A percentile compares a stretch with the other conserved stretches of the same genome.
Conservation (phyloP, 148 eudicot species). For the Tetragonia tetragonoides region DNA sequence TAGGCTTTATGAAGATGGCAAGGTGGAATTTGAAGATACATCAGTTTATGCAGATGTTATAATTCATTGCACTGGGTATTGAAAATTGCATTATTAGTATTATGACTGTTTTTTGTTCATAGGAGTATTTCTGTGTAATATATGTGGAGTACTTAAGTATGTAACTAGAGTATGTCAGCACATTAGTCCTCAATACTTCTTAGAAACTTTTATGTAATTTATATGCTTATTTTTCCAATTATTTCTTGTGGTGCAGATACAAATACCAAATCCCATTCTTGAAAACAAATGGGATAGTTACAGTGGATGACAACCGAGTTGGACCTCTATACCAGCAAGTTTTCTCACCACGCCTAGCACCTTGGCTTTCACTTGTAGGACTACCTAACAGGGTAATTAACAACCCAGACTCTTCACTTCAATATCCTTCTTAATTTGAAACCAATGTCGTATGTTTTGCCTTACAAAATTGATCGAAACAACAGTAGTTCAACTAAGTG, state of each 20-base stretch:
- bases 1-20: constrained; percentile 34
- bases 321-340: constrained; percentile 53
- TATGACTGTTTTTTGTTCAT: neutral
- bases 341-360: constrained; percentile 39
- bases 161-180: too few relatives aligned
- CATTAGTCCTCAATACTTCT: too few relatives aligned
- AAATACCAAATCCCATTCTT: constrained; percentile 36
- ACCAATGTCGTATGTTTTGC: too few relatives aligned
- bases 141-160: too few relatives aligned
- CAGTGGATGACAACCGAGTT: constrained; percentile 39
- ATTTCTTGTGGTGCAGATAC: constrained; percentile 25
- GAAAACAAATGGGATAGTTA: constrained; percentile 34
- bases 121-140: neutral
- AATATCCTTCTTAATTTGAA: too few relatives aligned
- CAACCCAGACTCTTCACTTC: neutral
- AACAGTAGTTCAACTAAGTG: too few relatives aligned
- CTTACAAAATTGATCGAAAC: too few relatives aligned
- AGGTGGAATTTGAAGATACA: constrained; percentile 35
- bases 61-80: constrained; percentile 49
- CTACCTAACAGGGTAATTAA: constrained; percentile 4
- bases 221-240: too few relatives aligned
- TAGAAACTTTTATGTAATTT: too few relatives aligned
- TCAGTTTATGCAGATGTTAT: constrained; percentile 34
- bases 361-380: constrained; percentile 38
- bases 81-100: neutral